These are phyloP conservation scores for Metschnikowia sp. DNA, from an alignment of 805 yeast genomes.

Conservation along the genomic window DNA sequence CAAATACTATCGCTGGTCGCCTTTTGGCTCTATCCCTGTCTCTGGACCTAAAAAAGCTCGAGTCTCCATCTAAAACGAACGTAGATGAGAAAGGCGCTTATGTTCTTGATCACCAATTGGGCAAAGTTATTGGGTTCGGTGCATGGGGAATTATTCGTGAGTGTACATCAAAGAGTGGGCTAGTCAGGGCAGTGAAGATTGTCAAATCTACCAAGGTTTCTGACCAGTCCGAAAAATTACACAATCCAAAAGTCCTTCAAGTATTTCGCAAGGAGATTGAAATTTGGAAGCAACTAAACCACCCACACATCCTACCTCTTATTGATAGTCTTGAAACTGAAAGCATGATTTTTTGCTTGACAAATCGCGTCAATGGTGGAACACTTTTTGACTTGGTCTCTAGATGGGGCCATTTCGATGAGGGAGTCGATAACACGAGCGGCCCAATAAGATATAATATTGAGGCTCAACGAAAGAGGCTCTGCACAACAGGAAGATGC, in stretches of 20 bases:
- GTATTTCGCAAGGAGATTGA: constrained; percentile 68
- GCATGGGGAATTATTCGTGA: constrained; percentile 88
- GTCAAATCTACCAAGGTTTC: constrained; percentile 36
- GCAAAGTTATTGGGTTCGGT: constrained; percentile 79
- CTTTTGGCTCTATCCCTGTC: constrained; percentile 37
- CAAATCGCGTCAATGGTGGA: constrained; percentile 68
- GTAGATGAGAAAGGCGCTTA: constrained; percentile 67
- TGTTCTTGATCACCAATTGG: constrained; percentile 60
- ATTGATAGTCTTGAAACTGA: constrained; percentile 58
- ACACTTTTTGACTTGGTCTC: constrained; percentile 74
- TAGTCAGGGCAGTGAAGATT: constrained; percentile 56
- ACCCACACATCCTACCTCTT: constrained; percentile 63
- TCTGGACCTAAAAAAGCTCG: constrained; percentile 30
- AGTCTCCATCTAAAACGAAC: constrained; percentile 29
- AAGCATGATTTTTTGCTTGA: constrained; percentile 66
- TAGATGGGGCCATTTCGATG: constrained; percentile 54
- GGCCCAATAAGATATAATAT: constrained; percentile 30
- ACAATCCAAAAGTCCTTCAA: constrained; percentile 46
- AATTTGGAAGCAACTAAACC: constrained; percentile 70
- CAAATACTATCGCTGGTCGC: constrained; percentile 40
- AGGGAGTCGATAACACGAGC: constrained; percentile 23
- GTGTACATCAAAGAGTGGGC: constrained; percentile 42
- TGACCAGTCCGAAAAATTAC: constrained; percentile 22
- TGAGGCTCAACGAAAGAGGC: constrained; percentile 28
- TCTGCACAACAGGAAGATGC: constrained; percentile 31